Evolutionary conservation across 208 protist genomes (phyloP), one percentile per base, ranked within the genome.

Genomic region (Trypanosomatidae sp.): DNA sequence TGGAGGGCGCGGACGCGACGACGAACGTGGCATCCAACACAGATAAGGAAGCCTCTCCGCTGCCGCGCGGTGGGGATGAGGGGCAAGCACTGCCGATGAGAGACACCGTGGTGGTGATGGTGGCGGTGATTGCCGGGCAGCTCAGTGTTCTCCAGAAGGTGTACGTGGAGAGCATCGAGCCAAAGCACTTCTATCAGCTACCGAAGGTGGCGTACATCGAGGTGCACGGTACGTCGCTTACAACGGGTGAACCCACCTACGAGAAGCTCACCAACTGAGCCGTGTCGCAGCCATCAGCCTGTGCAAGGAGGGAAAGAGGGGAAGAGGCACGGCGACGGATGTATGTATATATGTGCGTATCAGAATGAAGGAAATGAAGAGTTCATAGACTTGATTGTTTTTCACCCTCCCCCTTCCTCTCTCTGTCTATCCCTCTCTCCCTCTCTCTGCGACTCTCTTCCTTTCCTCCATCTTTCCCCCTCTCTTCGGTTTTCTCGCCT

Each of bases 191-290:
- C 65, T 92, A 87, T 62, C 86, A 93, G 66, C 69, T 95, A 52
- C 91, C 91, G 1, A 79, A 76, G 19, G 91, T 95, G 22, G 82
- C 91, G 74, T 92, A 92, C 68, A 86, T 95, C 60, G 91, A 93
- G 55, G 68, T 84, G 41, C 84, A 88, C 68, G 91, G 88, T 10
- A 74, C 80, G 3, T 87, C 86, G 13, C 62, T 95, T 50, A 80
- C 74, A 12, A 85, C 86, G 3, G 91, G 88, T n/a, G 75, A 83
- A 70, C 55, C 69, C 2, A 90, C 84, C 22, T 91, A 64, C 43
- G 76, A 80, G 70, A 65, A 64, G 47, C 76, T 62, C 30, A 55
- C 25, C 1, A 66, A 41, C 44, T 80, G 71, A 69, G 44, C 12
- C 17, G 50, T 19, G 28, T 33, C 30, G 49, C 50, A 12, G 3